Evolutionary conservation across 176 grass and related monocot genomes (phyloP).

Genomic region (Eragrostis nindensis): DNA sequence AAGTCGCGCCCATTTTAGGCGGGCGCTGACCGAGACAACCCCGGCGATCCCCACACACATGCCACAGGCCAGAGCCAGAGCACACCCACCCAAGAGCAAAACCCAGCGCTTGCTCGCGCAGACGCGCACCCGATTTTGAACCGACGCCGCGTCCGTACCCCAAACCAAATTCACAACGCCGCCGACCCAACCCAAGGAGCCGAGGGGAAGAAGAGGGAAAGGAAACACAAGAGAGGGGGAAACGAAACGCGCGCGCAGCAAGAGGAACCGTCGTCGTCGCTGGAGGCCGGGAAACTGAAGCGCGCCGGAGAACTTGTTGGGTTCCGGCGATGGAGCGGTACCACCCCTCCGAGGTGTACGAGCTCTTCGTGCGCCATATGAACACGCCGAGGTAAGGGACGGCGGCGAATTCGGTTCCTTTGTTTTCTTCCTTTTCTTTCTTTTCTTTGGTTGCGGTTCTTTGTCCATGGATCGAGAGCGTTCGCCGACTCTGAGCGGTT

Average conservation of each 20-base stretch:
- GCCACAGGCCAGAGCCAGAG: not conserved
- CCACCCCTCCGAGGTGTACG: constrained; percentile 69
- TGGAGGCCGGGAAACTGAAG: constrained; percentile 28
- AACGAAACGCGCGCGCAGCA: not conserved
- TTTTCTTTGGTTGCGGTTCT: too few relatives aligned
- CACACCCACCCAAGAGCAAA: not conserved
- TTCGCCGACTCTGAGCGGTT: not conserved
- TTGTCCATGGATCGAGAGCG: not conserved
- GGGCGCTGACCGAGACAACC: constrained; percentile 48
- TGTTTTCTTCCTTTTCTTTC: not conserved
- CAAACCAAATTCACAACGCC: constrained; percentile 15
- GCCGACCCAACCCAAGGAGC: not conserved
- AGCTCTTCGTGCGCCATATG: constrained; percentile 79
- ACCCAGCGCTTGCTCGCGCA: constrained; percentile 18
- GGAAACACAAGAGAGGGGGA: not conserved
- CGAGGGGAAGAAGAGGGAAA: not conserved
- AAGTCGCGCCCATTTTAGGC: constrained; percentile 44
- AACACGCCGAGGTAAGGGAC: constrained; percentile 66
- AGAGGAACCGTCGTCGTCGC: constrained; percentile 37
- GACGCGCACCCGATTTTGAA: constrained; percentile 44
- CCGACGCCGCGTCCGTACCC: constrained; percentile 1
- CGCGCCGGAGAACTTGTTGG: constrained; percentile 3
- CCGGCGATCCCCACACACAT: constrained; percentile 15
- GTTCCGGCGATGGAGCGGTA: constrained; percentile 44
- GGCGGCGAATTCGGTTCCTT: not conserved